Evolutionary conservation across 345 rosid genomes (phyloP).

Genomic region (Punica granatum): DNA sequence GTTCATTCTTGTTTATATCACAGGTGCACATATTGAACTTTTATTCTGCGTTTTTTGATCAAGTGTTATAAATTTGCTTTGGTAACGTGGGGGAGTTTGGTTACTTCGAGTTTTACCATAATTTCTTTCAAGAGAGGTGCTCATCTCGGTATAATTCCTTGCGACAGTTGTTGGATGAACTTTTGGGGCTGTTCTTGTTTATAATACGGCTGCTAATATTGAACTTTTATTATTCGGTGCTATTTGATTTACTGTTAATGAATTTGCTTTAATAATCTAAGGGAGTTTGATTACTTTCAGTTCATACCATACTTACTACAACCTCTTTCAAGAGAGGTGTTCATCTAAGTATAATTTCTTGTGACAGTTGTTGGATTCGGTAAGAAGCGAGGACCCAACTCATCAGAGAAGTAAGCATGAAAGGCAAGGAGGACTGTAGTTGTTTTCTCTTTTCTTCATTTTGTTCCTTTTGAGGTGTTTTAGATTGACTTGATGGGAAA

Average conservation of each 20-base stretch:
- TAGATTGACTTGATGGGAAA: background rate
- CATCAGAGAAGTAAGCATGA: constrained; percentile 66
- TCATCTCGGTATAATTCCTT: background rate
- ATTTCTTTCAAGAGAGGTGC: background rate
- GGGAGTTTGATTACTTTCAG: too few species aligned
- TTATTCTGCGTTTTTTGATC: background rate
- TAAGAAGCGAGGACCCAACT: constrained; percentile 93
- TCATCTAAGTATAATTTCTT: too few species aligned
- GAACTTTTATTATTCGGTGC: too few species aligned
- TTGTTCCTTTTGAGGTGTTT: background rate
- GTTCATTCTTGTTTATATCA: background rate
- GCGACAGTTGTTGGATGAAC: too few species aligned
- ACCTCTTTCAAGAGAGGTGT: too few species aligned
- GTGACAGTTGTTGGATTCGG: constrained; percentile 82
- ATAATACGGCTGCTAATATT: too few species aligned
- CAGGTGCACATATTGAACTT: background rate
- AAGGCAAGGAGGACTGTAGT: background rate
- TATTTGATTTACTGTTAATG: too few species aligned
- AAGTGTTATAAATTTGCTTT: background rate
- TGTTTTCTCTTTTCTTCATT: background rate
- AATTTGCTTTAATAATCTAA: too few species aligned
- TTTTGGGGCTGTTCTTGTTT: too few species aligned
- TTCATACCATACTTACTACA: too few species aligned
- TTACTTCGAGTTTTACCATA: too few species aligned
- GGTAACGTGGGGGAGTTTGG: too few species aligned